Evolutionary conservation across 257 asterid species (phyloP).

Genomic region (Primulina tabacum): DNA sequence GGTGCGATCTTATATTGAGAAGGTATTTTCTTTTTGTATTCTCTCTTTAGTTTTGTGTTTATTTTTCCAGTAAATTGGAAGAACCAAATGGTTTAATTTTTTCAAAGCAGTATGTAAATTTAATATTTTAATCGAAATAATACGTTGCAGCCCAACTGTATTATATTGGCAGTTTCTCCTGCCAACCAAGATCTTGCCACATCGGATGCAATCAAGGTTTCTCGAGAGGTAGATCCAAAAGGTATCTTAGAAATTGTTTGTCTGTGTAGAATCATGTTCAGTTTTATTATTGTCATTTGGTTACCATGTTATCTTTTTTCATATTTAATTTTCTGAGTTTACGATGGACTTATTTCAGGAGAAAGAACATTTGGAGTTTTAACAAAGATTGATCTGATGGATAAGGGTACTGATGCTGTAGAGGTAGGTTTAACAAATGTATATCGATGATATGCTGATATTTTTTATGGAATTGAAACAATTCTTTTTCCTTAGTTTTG

Average conservation of each 20-base stretch:
- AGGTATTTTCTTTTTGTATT: constrained; percentile 45
- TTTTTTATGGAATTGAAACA: constrained; percentile 2
- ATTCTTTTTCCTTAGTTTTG: background rate
- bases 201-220: constrained; percentile 85
- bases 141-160: constrained; percentile 75
- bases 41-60: background rate
- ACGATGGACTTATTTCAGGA: constrained; percentile 35
- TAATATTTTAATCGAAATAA: constrained; percentile 18
- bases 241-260: constrained; percentile 36
- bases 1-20: constrained; percentile 92
- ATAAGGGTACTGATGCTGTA: constrained; percentile 69
- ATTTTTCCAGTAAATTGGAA: constrained; percentile 8
- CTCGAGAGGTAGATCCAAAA: constrained; percentile 89
- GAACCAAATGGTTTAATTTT: background rate
- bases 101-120: background rate
- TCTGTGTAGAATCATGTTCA: background rate
- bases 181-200: constrained; percentile 97
- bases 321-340: background rate
- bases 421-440: constrained; percentile 52
- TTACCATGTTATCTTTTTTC: background rate
- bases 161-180: constrained; percentile 87
- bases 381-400: constrained; percentile 69
- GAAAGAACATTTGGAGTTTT: constrained; percentile 67
- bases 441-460: constrained; percentile 16
- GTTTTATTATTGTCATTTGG: constrained; percentile 15